Evolutionary conservation across 1,284 basidiomycete genomes (phyloP), one percentile per base, ranked within the genome.

Genomic region (Tylopilus sp.): DNA sequence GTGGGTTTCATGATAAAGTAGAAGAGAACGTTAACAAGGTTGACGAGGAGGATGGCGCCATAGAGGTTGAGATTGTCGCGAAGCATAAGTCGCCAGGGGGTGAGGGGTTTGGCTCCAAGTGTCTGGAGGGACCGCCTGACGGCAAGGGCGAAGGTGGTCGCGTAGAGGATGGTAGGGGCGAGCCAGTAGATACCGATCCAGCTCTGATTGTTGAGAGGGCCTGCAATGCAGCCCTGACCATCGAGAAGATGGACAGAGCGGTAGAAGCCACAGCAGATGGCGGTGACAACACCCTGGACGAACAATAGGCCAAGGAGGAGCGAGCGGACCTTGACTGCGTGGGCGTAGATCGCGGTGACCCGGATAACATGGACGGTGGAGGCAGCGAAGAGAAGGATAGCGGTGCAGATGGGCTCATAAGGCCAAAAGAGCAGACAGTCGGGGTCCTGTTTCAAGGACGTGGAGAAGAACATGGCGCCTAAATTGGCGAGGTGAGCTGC

Each of bases 151-250:
- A 88, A 80, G 19, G 57, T 55, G 42, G 56, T 53, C 18, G 51
- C 54, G 67, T 86, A 90, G 16, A 89, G 74, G 38, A 88, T 45
- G 33, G 87, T 89, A 21, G 85, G 81, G 0, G 78, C 77, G 13
- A 86, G 65, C 88, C 88, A 91, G 73, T 90, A 91, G 57, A 90
- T 79, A 36, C 83, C 88, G 47, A 90, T 84, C 86, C 86, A 90
- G 63, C 61, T 59, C 36, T 53, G 52, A 49, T 76, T 81, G 56
- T 76, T 67, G 56, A 81, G 82, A 23, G 88, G 88, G 34, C 86
- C 87, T 3, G 88, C 86, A 52, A 91, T 90, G 68, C 88, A 91
- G 3, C 88, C 88, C 60, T 91, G 88, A 21, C 84, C 85, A 11
- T 70, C 74, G 15, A 68, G 55, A 25, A 91, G 76, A 19, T 86